Percentiles rank a stretch among this genome's conserved stretches.
Evolutionary conservation across 305 asterid genomes (phyloP).

Genomic region (Fraxinus baroniana): DNA sequence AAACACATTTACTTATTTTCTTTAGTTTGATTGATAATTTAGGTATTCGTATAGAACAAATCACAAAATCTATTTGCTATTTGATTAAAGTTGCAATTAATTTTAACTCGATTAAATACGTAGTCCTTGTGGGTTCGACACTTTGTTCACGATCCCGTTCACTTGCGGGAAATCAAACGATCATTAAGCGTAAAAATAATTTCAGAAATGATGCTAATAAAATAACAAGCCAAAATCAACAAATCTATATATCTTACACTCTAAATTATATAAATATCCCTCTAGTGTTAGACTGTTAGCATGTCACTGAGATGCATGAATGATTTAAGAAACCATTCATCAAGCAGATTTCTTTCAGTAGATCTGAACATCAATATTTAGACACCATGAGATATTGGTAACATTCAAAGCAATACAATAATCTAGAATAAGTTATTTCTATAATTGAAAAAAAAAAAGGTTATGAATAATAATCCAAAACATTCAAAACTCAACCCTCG

Average conservation of each 20-base stretch:
- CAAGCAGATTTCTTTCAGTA: neutral
- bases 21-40: too few species aligned
- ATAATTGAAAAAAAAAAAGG: neutral
- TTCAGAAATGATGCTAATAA: too few species aligned
- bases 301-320: neutral
- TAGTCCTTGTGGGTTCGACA: too few species aligned
- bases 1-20: too few species aligned
- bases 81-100: too few species aligned
- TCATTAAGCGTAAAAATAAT: too few species aligned
- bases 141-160: too few species aligned
- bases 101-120: too few species aligned
- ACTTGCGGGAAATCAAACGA: too few species aligned
- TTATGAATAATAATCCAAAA: conserved; percentile 19
- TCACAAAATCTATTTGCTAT: too few species aligned
- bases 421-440: neutral
- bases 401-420: neutral
- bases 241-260: neutral
- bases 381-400: neutral
- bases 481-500: conserved; percentile 74
- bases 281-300: neutral
- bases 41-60: too few species aligned
- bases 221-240: too few species aligned
- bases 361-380: neutral
- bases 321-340: neutral
- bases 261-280: neutral